phyloP scores from a whole-genome alignment of 257 asterid genomes.

The Paulownia fortunei region DNA sequence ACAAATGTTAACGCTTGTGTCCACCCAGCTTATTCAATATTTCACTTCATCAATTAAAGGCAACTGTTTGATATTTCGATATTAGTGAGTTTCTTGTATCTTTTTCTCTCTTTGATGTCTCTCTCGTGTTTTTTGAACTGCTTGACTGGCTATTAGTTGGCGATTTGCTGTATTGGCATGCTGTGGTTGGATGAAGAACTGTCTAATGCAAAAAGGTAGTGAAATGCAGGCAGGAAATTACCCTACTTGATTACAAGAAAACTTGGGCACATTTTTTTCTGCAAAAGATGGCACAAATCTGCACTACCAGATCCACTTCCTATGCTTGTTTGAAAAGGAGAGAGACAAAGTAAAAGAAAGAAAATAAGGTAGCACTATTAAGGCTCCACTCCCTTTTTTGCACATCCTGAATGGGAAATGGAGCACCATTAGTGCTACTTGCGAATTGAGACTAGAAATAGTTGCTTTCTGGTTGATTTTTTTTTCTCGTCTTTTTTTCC shows the following conservation, averaged over 20 bases:
- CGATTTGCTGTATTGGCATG: neutral
- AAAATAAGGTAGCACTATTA: slow-evolving; percentile 54
- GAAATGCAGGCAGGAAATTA: slow-evolving; percentile 1
- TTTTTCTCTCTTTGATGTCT: neutral
- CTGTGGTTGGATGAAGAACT: slow-evolving; percentile 21
- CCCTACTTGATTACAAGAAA: slow-evolving; percentile 10
- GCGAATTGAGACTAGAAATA: slow-evolving; percentile 1
- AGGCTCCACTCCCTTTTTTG: slow-evolving; percentile 54
- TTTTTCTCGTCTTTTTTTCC: neutral
- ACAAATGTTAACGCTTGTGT: neutral
- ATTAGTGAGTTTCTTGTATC: neutral
- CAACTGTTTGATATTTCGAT: neutral
- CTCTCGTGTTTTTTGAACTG: no score
- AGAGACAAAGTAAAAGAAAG: neutral
- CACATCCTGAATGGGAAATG: slow-evolving; percentile 37
- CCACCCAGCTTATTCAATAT: neutral
- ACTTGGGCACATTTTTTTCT: slow-evolving; percentile 23
- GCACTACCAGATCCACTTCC: neutral
- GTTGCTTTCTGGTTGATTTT: neutral
- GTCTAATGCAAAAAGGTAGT: neutral
- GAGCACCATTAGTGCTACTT: slow-evolving; percentile 59
- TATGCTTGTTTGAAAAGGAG: neutral
- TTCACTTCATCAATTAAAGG: neutral
- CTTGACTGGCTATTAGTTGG: no score
- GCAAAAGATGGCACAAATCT: slow-evolving; percentile 11